Evolutionary conservation across 345 rosid genomes (phyloP), one percentile per base, ranked within the genome.

Genomic region (Eutrema japonicum): DNA sequence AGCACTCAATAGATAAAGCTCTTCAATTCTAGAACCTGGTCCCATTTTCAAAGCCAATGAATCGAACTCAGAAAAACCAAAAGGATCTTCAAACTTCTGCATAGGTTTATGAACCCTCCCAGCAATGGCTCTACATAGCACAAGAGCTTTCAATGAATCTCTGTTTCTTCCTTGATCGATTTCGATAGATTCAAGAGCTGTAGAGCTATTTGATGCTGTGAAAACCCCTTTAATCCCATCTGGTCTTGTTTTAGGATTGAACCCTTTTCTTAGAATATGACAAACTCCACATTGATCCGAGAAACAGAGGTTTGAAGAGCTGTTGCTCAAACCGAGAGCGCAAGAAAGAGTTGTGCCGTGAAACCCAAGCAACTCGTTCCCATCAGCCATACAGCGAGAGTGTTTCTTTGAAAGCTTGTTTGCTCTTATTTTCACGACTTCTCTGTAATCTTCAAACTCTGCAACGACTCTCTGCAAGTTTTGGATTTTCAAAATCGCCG

Each of bases 361-460:
- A 75, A 89, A 92, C 32, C 92, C 84, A 52, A 88, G 77, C 6
- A 89, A 82, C 82, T 85, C 93, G 38, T 89, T 92, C 10, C 96
- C 98, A 67, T 89, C 98, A 0, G 93, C 97, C 41, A 82, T 53
- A 71, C 88, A 85, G 0, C 97, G 92, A 11, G 92, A 79, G 49
- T 92, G 87, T 66, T 79, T 81, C 70, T 80, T 82, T 2, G 79
- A 29, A 29, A 78, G 76, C 76, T 82, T 89, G 78, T 60, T 84
- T 2, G 92, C 89, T 72, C 81, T 78, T 30, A 77, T 73, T 51
- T 83, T 92, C 29, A 88, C 90, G 42, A 73, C 52, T 53, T 84
- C 91, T 75, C 96, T 82, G 46, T 85, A 79, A 45, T 85, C 84
- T 64, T 89, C 96, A 45, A 89, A 92, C 38, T 71, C 79, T 52